Evolutionary conservation across 352 stramenopile species (phyloP).

Genomic region (Phytophthora sp.): DNA sequence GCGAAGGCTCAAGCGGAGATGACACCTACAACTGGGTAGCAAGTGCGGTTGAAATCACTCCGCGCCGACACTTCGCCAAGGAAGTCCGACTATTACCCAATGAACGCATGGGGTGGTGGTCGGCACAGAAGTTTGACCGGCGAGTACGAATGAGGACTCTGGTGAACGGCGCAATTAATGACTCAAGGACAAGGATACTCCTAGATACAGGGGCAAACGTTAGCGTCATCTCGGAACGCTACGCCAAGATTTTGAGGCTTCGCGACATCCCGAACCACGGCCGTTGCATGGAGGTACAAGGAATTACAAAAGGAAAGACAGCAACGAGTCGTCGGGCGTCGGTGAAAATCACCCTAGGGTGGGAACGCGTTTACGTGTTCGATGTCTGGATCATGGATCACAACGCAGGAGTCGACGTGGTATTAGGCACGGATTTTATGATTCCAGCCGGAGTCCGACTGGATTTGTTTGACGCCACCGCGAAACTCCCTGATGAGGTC

Average conservation of each 20-base stretch:
- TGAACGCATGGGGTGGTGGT: not conserved
- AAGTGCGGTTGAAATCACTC: not conserved
- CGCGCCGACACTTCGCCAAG: not conserved
- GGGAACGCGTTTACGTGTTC: not conserved
- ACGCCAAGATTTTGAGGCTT: not conserved
- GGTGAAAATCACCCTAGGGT: not conserved
- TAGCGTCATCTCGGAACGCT: not conserved
- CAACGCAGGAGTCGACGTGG: not conserved
- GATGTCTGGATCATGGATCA: conserved; percentile 1
- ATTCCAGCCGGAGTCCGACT: not conserved
- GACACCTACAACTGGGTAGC: not conserved
- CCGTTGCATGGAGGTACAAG: not conserved
- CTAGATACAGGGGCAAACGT: not conserved
- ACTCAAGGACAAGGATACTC: not conserved
- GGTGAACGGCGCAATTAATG: not conserved
- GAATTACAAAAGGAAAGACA: not conserved
- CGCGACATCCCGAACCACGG: not conserved
- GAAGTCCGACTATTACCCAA: not conserved
- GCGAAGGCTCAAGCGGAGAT: not conserved
- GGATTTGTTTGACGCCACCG: not conserved
- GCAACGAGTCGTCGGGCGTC: not conserved
- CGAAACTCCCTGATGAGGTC: not conserved
- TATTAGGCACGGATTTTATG: not conserved
- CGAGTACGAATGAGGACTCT: not conserved
- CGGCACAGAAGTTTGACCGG: not conserved